A percentile compares a stretch with the other conserved stretches of the same genome.
These are phyloP conservation scores for Carex sylvatica DNA, from an alignment of 202 grass and related monocot species.

Conservation along the genomic window DNA sequence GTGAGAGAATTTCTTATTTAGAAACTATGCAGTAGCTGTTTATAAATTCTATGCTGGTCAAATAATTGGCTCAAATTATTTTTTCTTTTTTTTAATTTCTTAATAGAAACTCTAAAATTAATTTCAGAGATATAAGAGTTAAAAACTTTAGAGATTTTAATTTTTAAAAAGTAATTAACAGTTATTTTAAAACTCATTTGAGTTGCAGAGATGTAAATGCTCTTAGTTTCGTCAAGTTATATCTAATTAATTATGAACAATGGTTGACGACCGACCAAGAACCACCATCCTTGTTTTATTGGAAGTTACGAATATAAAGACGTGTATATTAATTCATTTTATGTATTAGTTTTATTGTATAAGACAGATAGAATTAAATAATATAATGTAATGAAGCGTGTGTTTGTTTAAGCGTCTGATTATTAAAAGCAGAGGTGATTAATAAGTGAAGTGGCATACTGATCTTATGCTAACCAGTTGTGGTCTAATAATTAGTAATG, in stretches of 20 bases:
- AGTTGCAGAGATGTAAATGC: no score
- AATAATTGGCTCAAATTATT: no score
- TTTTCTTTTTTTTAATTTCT: no score
- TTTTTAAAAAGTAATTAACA: no score
- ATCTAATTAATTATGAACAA: conserved; percentile 5
- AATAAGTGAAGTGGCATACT: not conserved
- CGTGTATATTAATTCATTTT: not conserved
- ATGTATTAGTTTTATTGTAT: not conserved
- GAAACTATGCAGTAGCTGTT: no score
- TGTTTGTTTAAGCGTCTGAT: not conserved
- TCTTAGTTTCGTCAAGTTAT: not conserved
- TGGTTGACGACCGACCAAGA: conserved; percentile 10
- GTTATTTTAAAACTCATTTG: no score
- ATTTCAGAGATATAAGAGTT: no score
- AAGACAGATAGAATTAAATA: conserved; percentile 9
- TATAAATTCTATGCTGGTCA: no score
- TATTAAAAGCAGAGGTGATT: not conserved
- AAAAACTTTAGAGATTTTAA: no score
- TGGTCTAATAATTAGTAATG: not conserved
- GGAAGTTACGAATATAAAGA: not conserved
- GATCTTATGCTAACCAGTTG: not conserved
- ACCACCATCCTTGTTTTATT: not conserved
- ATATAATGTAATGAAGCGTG: not conserved
- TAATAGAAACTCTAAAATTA: no score
- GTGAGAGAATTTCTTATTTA: no score